Conservation (phyloP, 331 rosid genomes). For the Saraca asoca region DNA sequence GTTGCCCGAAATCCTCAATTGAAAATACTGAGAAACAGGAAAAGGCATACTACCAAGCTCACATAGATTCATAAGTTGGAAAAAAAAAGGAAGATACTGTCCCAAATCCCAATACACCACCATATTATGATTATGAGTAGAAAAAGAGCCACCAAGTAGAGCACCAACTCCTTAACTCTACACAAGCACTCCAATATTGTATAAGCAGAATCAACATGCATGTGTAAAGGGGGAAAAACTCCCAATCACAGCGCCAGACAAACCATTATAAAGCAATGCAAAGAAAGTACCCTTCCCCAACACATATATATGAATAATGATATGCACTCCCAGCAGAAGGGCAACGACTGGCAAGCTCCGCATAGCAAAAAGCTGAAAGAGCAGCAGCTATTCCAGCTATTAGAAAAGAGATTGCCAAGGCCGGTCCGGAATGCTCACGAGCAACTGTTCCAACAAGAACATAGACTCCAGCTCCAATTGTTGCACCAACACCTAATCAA, state of each 20-base stretch:
- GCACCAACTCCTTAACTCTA: background rate
- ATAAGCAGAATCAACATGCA: background rate
- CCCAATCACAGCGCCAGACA: no score
- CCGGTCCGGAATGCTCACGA: conserved; percentile 83
- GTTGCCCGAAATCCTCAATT: conserved; percentile 11
- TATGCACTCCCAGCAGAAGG: conserved; percentile 96
- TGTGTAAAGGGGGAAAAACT: no score
- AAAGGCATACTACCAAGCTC: conserved; percentile 8
- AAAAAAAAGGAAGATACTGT: background rate
- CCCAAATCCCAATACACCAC: conserved; percentile 1
- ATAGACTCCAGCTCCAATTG: conserved; percentile 95
- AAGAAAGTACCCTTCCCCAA: conserved; percentile 77
- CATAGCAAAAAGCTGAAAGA: conserved; percentile 93
- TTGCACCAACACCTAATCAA: conserved; percentile 80
- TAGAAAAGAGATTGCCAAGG: conserved; percentile 72
- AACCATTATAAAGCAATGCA: no score
- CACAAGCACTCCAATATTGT: background rate
- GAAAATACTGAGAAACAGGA: background rate
- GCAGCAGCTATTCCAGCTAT: conserved; percentile 88
- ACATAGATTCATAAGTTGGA: background rate
- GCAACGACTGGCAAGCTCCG: conserved; percentile 85
- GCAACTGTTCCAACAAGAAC: conserved; percentile 93
- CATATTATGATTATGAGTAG: conserved; percentile 21
- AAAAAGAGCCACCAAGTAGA: background rate
- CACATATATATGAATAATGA: conserved; percentile 81